Evolutionary conservation across 208 protist genomes (phyloP).

Genomic region (Trypanosoma theileri): DNA sequence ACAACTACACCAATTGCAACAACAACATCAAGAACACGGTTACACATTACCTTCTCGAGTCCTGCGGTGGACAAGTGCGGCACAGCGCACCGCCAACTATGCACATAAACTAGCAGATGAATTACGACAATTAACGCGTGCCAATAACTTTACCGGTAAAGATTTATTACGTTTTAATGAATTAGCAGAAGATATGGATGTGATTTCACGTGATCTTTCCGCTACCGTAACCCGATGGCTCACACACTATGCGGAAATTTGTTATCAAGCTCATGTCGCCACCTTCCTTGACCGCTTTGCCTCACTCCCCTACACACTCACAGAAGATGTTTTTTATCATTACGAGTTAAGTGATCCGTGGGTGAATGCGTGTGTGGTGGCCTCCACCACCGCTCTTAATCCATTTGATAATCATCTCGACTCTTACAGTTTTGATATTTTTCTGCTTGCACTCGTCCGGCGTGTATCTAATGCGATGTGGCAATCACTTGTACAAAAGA

Average conservation of each 20-base stretch:
- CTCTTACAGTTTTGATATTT: conserved; percentile 44
- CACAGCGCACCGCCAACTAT: conserved; percentile 52
- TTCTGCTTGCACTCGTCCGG: conserved; percentile 47
- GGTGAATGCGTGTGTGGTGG: conserved; percentile 64
- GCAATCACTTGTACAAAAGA: conserved; percentile 49
- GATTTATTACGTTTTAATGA: conserved; percentile 69
- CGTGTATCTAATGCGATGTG: conserved; percentile 32
- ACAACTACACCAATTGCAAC: conserved; percentile 17
- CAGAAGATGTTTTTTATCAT: conserved; percentile 75
- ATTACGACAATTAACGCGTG: conserved; percentile 46
- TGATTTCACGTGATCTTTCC: conserved; percentile 18
- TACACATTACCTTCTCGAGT: conserved; percentile 32
- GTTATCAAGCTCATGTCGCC: conserved; percentile 25
- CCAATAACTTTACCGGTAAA: conserved; percentile 25
- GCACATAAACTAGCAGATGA: conserved; percentile 52
- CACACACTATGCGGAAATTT: conserved; percentile 11
- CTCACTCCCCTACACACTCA: conserved; percentile 57
- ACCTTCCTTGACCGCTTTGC: conserved; percentile 59
- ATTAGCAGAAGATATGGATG: conserved; percentile 59
- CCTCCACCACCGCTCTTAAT: conserved; percentile 35
- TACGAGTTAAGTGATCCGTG: conserved; percentile 85
- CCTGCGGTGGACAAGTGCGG: conserved; percentile 58
- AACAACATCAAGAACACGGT: background rate
- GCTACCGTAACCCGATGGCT: conserved; percentile 10
- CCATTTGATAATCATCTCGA: conserved; percentile 38